Base-by-base conservation (phyloP, 129 eudicot species). In the Saussurea involucrata region DNA sequence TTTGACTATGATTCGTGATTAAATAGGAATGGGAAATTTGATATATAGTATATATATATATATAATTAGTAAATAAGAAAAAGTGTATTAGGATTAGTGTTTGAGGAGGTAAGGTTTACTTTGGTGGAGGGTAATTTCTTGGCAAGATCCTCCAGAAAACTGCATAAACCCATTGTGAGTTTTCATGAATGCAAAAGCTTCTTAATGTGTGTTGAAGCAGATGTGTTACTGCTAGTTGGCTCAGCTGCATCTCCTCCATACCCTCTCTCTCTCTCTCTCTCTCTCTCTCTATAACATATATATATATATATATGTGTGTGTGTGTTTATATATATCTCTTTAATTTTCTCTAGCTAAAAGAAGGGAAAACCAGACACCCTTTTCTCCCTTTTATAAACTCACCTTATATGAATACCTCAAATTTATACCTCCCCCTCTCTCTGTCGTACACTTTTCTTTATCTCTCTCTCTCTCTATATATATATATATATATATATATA, bases 81-180 rank as follows among this genome's bases (percentile, higher is more conserved):
- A 40, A 40, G 49, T 1, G 15, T 40, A 40, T 40, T 44, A 44
- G 61, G 61, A 37, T 37, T 37, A 37, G 44, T 12, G 2, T 53
- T 18, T 40, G 9, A 5, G 6, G 61, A 8, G 27, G n/a, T n/a
- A n/a, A n/a, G 27, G 44, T 10, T 82, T 87, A 95, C 98, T 91
- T 95, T 80, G 99, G 99, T 12, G 99, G 99, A 36, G 99, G 99
- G 61, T 90, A 92, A 80, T 95, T 95, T 90, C 99, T 88, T 5
- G 99, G 99, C 85, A 95, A 85, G 84, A 95, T 92, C 83, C 99
- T 95, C 99, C 99, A 95, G 63, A 95, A 95, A 80, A 95, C 97
- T 18, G 99, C 97, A 90, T 95, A 95, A 76, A 95, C 91, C 99
- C 99, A 95, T 82, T 95, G 97, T 21, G 99, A 92, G 80, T 87